Conservation (phyloP, 2,329 filamentous ascomycete species). For the Penicillium oxalicum region DNA sequence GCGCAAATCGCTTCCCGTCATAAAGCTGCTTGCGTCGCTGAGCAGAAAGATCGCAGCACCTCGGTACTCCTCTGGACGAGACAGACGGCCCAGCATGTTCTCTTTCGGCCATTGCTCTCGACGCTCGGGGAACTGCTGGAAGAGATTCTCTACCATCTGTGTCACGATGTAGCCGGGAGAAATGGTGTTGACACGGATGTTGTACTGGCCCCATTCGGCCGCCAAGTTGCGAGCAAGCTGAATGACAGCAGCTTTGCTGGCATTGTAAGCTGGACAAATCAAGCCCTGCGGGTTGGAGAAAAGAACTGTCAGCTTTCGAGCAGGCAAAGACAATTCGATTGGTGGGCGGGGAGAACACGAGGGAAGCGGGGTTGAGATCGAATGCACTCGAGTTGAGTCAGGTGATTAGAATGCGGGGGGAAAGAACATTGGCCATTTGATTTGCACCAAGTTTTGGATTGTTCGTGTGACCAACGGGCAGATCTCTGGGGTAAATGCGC, state of each 20-base stretch:
- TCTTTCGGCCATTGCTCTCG: conserved; percentile 76
- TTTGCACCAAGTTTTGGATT: too few species aligned
- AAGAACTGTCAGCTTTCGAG: too few species aligned
- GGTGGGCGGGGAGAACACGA: too few species aligned
- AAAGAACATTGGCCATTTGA: too few species aligned
- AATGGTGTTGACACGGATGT: conserved; percentile 47
- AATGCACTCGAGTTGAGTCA: too few species aligned
- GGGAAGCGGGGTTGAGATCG: too few species aligned
- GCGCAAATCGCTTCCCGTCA: conserved; percentile 50
- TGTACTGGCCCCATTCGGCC: conserved; percentile 44
- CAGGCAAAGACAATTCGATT: too few species aligned
- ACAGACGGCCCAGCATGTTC: conserved; percentile 74
- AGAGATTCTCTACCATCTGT: conserved; percentile 42
- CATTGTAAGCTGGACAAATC: conserved; percentile 46
- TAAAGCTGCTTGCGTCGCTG: conserved; percentile 49
- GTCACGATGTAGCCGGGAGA: conserved; percentile 45
- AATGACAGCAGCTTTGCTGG: conserved; percentile 45
- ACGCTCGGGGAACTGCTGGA: conserved; percentile 63
- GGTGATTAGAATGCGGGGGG: too few species aligned
- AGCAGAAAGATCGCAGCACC: conserved; percentile 47
- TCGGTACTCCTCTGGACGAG: conserved; percentile 62
- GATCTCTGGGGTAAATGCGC: neutral
- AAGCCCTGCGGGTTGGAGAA: conserved; percentile 32
- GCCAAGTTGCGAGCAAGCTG: conserved; percentile 45
- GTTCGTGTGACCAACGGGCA: too few species aligned